A percentile compares a stretch with the other conserved stretches of the same genome.
Evolutionary conservation across 495 filamentous ascomycete species (phyloP).

Genomic region (Xanthoparmelia taractica): DNA sequence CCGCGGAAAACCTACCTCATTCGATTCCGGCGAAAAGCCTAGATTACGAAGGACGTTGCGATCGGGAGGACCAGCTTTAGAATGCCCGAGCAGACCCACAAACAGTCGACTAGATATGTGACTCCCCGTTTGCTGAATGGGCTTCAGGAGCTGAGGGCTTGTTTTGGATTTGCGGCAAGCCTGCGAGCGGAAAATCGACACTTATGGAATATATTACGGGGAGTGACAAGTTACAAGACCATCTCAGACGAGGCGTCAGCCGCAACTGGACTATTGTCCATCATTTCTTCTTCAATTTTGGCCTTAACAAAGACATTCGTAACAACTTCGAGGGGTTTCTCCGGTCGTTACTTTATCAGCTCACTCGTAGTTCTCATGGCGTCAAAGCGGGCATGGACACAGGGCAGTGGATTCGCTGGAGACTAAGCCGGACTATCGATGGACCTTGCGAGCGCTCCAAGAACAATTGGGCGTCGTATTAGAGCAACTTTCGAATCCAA

Average conservation of each 20-base stretch:
- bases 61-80: slow-evolving; percentile 6
- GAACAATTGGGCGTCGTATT: neutral
- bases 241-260: neutral
- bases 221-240: neutral
- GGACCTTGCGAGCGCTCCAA: neutral
- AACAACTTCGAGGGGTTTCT: slow-evolving; percentile 15
- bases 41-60: slow-evolving; percentile 7
- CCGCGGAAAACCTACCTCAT: neutral
- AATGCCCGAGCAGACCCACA: neutral
- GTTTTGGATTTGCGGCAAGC: slow-evolving; percentile 15
- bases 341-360: slow-evolving; percentile 9
- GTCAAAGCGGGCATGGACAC: neutral
- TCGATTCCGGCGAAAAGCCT: neutral
- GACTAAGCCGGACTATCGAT: neutral
- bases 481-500: neutral
- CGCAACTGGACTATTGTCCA: neutral
- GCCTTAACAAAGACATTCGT: neutral
- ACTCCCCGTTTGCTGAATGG: slow-evolving; percentile 5
- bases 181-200: slow-evolving; percentile 15
- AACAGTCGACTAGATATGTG: slow-evolving; percentile 8
- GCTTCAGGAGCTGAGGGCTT: neutral
- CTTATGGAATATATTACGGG: slow-evolving; percentile 8
- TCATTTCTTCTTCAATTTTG: slow-evolving; percentile 14
- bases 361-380: neutral
- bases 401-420: neutral